A percentile compares a stretch with the other conserved stretches of the same genome.
phyloP scores from a whole-genome alignment of 331 rosid species.

The Malus hybrid region DNA sequence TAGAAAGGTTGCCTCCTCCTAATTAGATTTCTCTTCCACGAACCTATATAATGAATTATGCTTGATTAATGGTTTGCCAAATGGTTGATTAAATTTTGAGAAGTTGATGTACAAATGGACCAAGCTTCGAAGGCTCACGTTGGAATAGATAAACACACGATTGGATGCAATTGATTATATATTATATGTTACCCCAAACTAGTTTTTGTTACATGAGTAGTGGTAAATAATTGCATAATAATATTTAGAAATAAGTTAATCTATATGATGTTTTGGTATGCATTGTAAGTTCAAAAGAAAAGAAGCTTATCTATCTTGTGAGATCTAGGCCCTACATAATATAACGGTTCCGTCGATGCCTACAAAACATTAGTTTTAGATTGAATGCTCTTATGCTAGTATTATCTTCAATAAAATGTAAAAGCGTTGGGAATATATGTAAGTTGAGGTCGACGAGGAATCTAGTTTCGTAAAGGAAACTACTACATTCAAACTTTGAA shows the following conservation, averaged over 20 bases:
- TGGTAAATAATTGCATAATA: too few relatives aligned
- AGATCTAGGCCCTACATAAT: background rate
- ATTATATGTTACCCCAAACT: too few relatives aligned
- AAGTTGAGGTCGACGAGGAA: background rate
- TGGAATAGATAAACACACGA: background rate
- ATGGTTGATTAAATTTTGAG: background rate
- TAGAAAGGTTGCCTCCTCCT: background rate
- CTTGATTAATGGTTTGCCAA: background rate
- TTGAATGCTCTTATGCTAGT: background rate
- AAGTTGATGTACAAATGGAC: background rate
- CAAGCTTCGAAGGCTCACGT: background rate
- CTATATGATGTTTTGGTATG: background rate
- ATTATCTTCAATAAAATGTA: background rate
- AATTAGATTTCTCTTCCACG: background rate
- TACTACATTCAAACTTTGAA: background rate
- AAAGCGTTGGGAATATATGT: background rate
- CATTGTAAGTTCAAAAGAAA: background rate
- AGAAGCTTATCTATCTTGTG: background rate
- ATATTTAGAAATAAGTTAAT: too few relatives aligned
- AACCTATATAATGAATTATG: background rate
- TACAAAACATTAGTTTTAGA: background rate
- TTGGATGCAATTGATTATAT: too few relatives aligned
- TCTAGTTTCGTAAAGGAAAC: background rate
- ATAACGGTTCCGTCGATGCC: background rate
- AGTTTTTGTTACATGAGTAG: too few relatives aligned